phyloP scores from a whole-genome alignment of 805 yeast genomes.

The Monosporozyma aerobia region DNA sequence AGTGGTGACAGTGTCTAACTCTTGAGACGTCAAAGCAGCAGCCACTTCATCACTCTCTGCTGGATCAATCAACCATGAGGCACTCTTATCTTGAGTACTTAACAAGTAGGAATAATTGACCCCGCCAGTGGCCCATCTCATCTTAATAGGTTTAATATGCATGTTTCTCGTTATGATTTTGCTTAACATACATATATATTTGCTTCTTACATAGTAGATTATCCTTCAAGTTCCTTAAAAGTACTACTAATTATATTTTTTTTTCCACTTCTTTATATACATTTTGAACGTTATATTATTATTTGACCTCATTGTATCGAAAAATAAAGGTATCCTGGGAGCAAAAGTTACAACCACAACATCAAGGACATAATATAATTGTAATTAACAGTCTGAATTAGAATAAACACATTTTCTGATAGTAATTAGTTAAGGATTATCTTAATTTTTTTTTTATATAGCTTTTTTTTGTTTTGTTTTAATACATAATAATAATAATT shows the following conservation, averaged over 20 bases:
- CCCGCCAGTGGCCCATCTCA: slow-evolving; percentile 94
- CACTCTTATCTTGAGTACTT: slow-evolving; percentile 46
- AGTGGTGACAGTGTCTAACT: slow-evolving; percentile 46
- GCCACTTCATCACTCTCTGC: slow-evolving; percentile 73
- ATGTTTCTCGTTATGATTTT: slow-evolving; percentile 37
- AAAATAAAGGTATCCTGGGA: too few species aligned
- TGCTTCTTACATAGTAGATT: too few species aligned
- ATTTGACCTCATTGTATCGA: not conserved
- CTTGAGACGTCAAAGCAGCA: slow-evolving; percentile 35
- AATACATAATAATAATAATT: not conserved
- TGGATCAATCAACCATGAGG: slow-evolving; percentile 85
- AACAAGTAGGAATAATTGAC: slow-evolving; percentile 74
- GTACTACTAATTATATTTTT: not conserved
- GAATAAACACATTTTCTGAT: not conserved
- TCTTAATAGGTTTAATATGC: slow-evolving; percentile 76
- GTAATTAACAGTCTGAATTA: not conserved
- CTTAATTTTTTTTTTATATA: not conserved
- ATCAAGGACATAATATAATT: not conserved
- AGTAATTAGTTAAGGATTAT: not conserved
- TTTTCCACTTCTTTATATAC: not conserved
- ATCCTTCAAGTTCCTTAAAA: not conserved
- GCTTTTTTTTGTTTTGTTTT: not conserved
- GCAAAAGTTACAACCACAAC: too few species aligned
- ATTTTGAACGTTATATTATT: too few species aligned
- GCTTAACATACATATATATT: not conserved